These are phyloP conservation scores for Phytophthora syringae DNA, from an alignment of 352 stramenopile genomes.

Conservation along the genomic window DNA sequence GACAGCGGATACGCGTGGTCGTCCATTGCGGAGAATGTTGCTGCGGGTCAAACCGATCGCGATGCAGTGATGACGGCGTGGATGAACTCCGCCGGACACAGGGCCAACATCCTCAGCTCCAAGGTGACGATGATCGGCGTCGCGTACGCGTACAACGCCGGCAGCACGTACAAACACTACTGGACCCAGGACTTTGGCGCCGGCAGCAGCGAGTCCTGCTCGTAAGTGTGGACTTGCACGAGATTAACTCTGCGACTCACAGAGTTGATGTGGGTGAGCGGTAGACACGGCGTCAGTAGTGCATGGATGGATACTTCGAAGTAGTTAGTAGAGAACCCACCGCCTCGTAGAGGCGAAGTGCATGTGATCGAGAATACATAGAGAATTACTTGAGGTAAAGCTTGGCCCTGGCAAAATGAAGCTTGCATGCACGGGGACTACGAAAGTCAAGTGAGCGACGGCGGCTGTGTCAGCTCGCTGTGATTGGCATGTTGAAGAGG, in stretches of 20 bases:
- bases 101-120: constrained; percentile 34
- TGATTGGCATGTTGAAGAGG: constrained; percentile 3
- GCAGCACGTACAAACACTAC: constrained; percentile 53
- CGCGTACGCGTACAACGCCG: constrained; percentile 51
- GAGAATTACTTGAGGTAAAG: no score
- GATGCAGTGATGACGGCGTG: constrained; percentile 42
- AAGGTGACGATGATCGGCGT: constrained; percentile 41
- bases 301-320: no score
- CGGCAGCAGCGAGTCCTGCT: constrained; percentile 30
- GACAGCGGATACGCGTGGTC: constrained; percentile 45
- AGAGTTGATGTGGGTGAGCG: no score
- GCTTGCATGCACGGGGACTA: not conserved
- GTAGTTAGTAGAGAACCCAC: no score
- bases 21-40: constrained; percentile 53
- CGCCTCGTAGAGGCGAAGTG: no score
- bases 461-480: not conserved
- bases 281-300: not conserved
- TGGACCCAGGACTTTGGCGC: constrained; percentile 69
- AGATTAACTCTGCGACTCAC: no score
- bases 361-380: no score
- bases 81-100: constrained; percentile 42
- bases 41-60: constrained; percentile 43
- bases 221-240: no score
- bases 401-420: no score
- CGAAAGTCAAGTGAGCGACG: not conserved